These are phyloP conservation scores for Eucalyptus polybractea DNA, from an alignment of 345 rosid genomes.

Conservation along the genomic window DNA sequence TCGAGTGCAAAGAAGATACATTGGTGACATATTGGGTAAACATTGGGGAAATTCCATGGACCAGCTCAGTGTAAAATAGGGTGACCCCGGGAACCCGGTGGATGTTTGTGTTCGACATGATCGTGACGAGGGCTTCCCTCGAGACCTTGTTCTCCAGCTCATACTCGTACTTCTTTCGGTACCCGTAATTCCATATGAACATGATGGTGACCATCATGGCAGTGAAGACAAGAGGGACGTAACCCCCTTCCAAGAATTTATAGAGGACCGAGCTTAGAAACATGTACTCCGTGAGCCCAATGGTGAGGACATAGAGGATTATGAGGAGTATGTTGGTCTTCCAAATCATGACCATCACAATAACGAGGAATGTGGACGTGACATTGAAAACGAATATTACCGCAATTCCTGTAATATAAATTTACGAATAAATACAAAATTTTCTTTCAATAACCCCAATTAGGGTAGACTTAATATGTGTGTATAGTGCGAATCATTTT, in stretches of 20 bases:
- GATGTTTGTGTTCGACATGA: neutral
- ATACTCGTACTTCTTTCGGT: slow-evolving; percentile 1
- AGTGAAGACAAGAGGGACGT: slow-evolving; percentile 11
- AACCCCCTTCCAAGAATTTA: slow-evolving; percentile 19
- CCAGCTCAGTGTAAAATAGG: slow-evolving; percentile 13
- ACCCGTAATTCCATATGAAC: slow-evolving; percentile 16
- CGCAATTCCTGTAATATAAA: slow-evolving; percentile 7
- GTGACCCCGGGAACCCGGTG: slow-evolving; percentile 3
- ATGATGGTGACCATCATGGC: slow-evolving; percentile 2
- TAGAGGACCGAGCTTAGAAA: slow-evolving; percentile 12
- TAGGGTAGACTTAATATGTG: neutral
- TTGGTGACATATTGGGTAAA: slow-evolving; percentile 4
- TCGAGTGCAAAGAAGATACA: slow-evolving; percentile 6
- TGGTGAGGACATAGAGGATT: slow-evolving; percentile 1
- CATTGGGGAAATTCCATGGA: slow-evolving; percentile 12
- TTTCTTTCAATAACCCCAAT: neutral
- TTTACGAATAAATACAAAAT: neutral
- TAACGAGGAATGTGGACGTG: neutral
- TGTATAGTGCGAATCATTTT: neutral
- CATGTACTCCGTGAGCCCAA: slow-evolving; percentile 1
- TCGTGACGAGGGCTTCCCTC: neutral
- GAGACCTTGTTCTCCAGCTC: slow-evolving; percentile 9
- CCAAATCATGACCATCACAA: slow-evolving; percentile 11
- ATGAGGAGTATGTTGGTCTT: slow-evolving; percentile 7
- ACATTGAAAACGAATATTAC: slow-evolving; percentile 12